phyloP scores from a whole-genome alignment of 371 early-diverging fungal genomes.

The Dinochytrium kinnereticum region DNA sequence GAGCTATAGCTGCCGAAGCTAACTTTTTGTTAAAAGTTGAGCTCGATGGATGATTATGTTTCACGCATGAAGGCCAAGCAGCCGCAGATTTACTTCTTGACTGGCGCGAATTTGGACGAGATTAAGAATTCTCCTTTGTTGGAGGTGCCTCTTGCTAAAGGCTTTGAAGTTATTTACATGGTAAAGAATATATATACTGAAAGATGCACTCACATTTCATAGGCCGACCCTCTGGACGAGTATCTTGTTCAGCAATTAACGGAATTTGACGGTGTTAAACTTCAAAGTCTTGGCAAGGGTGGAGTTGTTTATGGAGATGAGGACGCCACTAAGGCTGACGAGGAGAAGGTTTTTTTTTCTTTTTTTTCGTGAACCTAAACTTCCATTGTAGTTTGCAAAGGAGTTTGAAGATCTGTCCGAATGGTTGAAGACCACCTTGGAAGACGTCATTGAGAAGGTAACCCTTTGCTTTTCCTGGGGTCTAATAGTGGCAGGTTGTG shows the following conservation, averaged over 20 bases:
- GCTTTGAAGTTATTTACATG: slow-evolving; percentile 82
- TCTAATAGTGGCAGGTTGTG: slow-evolving; percentile 10
- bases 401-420: slow-evolving; percentile 69
- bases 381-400: slow-evolving; percentile 42
- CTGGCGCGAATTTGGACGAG: slow-evolving; percentile 74
- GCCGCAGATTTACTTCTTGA: slow-evolving; percentile 85
- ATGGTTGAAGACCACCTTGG: slow-evolving; percentile 69
- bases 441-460: slow-evolving; percentile 75
- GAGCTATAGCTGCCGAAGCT: slow-evolving; percentile 38
- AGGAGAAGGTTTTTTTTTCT: slow-evolving; percentile 38
- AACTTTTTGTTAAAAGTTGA: slow-evolving; percentile 53
- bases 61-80: slow-evolving; percentile 87
- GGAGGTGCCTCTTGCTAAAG: slow-evolving; percentile 80
- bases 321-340: slow-evolving; percentile 54
- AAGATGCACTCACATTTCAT: neutral
- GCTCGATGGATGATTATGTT: slow-evolving; percentile 85
- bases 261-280: slow-evolving; percentile 76
- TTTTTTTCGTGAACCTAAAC: neutral
- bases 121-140: slow-evolving; percentile 85
- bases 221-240: slow-evolving; percentile 91
- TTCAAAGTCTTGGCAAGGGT: slow-evolving; percentile 85
- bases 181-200: neutral
- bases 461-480: neutral
- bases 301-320: slow-evolving; percentile 79
- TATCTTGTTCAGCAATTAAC: slow-evolving; percentile 72